These are phyloP conservation scores for Ceratocystis huliohia DNA, from an alignment of 2,329 filamentous ascomycete species.

Conservation along the genomic window DNA sequence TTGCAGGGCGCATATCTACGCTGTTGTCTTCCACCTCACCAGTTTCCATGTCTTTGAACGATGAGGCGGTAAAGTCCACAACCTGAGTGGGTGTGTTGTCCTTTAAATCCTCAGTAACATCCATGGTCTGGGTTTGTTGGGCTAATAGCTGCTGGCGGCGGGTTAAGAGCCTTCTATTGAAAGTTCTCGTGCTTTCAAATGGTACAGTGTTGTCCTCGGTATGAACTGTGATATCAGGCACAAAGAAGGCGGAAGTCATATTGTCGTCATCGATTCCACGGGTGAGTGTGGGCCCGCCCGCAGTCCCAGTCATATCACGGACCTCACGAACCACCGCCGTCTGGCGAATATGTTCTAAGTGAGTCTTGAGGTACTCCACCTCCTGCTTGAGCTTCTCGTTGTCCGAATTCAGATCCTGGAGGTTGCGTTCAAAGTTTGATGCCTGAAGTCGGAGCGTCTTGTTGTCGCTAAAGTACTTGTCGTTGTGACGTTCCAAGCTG, in stretches of 20 bases:
- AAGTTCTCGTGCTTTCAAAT: constrained; percentile 30
- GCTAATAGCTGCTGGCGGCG: constrained; percentile 42
- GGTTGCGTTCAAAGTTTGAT: constrained; percentile 35
- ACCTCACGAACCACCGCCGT: constrained; percentile 30
- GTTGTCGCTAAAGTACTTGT: constrained; percentile 43
- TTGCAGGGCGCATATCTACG: constrained; percentile 8
- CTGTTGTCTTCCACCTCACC: constrained; percentile 21
- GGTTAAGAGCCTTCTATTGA: constrained; percentile 26
- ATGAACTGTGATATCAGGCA: constrained; percentile 45
- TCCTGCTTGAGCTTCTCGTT: constrained; percentile 38
- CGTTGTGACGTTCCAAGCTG: constrained; percentile 42
- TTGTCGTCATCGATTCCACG: constrained; percentile 33
- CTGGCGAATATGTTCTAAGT: constrained; percentile 34
- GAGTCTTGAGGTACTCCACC: constrained; percentile 34
- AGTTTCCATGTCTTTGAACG: constrained; percentile 22
- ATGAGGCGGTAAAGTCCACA: constrained; percentile 26
- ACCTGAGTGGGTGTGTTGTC: constrained; percentile 26
- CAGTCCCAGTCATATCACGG: constrained; percentile 24
- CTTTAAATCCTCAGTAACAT: constrained; percentile 61
- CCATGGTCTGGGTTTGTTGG: constrained; percentile 90
- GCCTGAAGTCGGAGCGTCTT: constrained; percentile 38
- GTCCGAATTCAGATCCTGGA: constrained; percentile 36
- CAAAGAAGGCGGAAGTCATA: constrained; percentile 47
- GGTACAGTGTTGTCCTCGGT: constrained; percentile 31
- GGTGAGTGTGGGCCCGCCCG: constrained; percentile 20